Conservation (phyloP, 306 rosid species). For the Begonia peltatifolia region DNA sequence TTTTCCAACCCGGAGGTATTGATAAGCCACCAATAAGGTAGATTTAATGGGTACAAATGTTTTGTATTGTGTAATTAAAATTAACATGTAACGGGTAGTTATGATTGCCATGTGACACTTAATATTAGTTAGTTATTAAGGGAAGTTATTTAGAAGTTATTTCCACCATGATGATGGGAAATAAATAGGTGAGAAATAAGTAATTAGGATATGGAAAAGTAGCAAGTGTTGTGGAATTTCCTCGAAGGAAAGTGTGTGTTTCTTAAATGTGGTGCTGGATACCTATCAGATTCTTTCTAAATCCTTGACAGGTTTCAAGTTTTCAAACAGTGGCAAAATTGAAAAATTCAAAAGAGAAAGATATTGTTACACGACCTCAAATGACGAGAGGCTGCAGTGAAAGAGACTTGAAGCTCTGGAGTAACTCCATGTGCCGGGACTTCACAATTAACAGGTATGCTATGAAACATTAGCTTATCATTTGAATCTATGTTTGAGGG, state of each 20-base stretch:
- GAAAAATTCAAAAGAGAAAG: slow-evolving; percentile 11
- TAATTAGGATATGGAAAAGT: not conserved
- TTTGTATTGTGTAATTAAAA: too few relatives aligned
- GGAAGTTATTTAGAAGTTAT: too few relatives aligned
- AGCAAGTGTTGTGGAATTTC: not conserved
- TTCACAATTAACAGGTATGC: slow-evolving; percentile 71
- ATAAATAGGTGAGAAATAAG: too few relatives aligned
- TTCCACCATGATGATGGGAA: too few relatives aligned
- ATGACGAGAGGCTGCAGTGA: slow-evolving; percentile 30
- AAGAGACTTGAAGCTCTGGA: slow-evolving; percentile 42
- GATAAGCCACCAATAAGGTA: too few relatives aligned
- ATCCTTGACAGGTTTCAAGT: slow-evolving; percentile 59
- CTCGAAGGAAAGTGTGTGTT: too few relatives aligned
- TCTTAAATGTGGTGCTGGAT: too few relatives aligned
- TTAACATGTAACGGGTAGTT: too few relatives aligned
- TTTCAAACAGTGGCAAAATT: slow-evolving; percentile 46
- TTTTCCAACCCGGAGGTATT: too few relatives aligned
- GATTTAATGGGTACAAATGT: too few relatives aligned
- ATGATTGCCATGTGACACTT: too few relatives aligned
- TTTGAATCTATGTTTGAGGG: not conserved
- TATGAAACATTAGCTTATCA: not conserved
- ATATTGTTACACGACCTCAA: slow-evolving; percentile 13
- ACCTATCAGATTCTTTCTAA: slow-evolving; percentile 6
- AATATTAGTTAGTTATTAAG: too few relatives aligned
- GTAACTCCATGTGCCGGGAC: slow-evolving; percentile 58